Base-by-base conservation (phyloP, 306 rosid species). In the Fagus crenata region DNA sequence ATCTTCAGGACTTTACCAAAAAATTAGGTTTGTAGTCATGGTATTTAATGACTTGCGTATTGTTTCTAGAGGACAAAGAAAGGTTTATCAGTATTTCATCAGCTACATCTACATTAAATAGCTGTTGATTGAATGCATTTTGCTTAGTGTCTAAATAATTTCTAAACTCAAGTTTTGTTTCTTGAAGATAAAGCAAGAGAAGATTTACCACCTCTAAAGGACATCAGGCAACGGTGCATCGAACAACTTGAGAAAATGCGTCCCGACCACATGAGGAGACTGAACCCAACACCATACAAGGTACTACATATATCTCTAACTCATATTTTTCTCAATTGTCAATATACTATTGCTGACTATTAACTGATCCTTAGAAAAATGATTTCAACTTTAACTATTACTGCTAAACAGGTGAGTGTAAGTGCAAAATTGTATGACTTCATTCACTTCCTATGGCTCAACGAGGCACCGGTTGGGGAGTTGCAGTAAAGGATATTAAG, bases 391-490 rank as follows among this genome's bases (percentile, higher is more conserved):
- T 6, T 4, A 13, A 63, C 18, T 13, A 5, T 67, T 17, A 1
- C 1, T 6, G 53, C 60, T 81, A 6, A 75, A 73, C 87, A 93
- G 98, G 97, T 95, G 35, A 90, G 98, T 64, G 99, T 95, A 22
- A 95, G 99, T 81, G 96, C 89, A 7, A 86, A 89, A 35, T 74
- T 92, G 54, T 95, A 95, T 32, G 96, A 95, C 75, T 92, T 92
- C 90, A 95, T 95, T 85, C 99, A 92, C 74, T 88, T 86, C 89
- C 73, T 92, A 79, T 95, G 99, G 99, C 91, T 95, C 75, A 89
- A 92, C 37, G 99, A 95, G 82, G 99, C 99, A 71, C 99, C 99
- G 31, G 96, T 92, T 18, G 97, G 99, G 69, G 99, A 95, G 90
- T 77, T 95, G 83, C 97, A 86, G 80, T 95, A 75, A n/a, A 81